Evolutionary conservation across 2,329 filamentous ascomycete genomes (phyloP).

Genomic region (Fusarium abutilonis): DNA sequence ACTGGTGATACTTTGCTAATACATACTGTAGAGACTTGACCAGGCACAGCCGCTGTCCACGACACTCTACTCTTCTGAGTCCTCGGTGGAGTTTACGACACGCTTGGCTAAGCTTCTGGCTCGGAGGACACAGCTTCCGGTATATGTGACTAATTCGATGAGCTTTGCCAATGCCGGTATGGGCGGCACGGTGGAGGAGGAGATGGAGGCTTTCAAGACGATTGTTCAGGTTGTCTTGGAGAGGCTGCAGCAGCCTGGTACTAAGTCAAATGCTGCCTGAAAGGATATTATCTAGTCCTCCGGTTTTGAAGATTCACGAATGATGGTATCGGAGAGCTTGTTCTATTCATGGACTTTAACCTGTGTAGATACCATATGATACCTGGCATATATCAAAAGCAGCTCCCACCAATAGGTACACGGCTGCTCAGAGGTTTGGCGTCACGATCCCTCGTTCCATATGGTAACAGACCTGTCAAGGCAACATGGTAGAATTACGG

Average conservation of each 20-base stretch:
- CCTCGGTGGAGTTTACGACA: constrained; percentile 85
- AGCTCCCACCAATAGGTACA: not conserved
- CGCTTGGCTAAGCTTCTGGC: constrained; percentile 85
- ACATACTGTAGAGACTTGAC: constrained; percentile 58
- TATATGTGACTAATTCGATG: constrained; percentile 92
- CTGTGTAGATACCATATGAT: not conserved
- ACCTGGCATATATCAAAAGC: not conserved
- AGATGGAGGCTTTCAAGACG: constrained; percentile 85
- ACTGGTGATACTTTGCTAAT: constrained; percentile 21
- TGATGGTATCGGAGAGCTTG: not conserved
- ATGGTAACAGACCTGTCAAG: constrained; percentile 31
- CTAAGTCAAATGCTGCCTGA: constrained; percentile 15
- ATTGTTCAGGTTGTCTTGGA: constrained; percentile 73
- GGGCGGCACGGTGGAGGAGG: constrained; percentile 87
- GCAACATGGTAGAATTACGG: constrained; percentile 30
- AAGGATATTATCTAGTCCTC: not conserved
- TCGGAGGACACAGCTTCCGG: constrained; percentile 74
- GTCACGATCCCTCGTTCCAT: constrained; percentile 8
- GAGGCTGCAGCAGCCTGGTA: constrained; percentile 41
- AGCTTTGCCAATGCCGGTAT: constrained; percentile 77
- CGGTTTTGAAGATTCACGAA: not conserved
- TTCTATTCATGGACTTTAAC: not conserved
- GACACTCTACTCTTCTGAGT: constrained; percentile 77
- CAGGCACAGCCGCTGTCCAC: constrained; percentile 76
- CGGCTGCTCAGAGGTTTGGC: not conserved